phyloP scores from a whole-genome alignment of 139 green algal genomes.

The Coelastrella sp. region DNA sequence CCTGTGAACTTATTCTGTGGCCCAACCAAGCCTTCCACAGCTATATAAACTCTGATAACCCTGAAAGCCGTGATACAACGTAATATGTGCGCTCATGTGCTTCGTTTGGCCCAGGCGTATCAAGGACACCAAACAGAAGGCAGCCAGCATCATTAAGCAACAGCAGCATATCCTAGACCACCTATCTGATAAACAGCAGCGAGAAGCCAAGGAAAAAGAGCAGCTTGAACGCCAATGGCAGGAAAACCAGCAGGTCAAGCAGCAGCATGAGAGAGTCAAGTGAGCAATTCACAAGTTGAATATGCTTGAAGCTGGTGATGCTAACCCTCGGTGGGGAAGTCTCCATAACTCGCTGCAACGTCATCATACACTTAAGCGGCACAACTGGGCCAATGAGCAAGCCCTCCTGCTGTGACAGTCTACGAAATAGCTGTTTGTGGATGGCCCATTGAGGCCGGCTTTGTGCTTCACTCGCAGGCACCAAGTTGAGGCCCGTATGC shows the following conservation, averaged over 20 bases:
- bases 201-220: constrained; percentile 53
- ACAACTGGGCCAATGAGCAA: no score
- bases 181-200: constrained; percentile 64
- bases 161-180: constrained; percentile 67
- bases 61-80: background rate
- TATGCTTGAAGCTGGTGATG: no score
- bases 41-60: no score
- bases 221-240: constrained; percentile 65
- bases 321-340: no score
- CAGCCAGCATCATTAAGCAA: constrained; percentile 25
- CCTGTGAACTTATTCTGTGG: background rate
- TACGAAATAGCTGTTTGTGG: background rate
- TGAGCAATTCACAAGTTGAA: background rate
- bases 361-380: no score
- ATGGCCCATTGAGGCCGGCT: background rate
- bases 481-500: constrained; percentile 13
- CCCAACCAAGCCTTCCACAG: no score
- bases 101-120: constrained; percentile 63
- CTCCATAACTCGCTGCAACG: no score
- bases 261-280: constrained; percentile 62
- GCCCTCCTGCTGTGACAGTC: no score
- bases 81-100: background rate
- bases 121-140: constrained; percentile 71
- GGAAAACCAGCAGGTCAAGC: constrained; percentile 64
- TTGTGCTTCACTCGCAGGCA: constrained; percentile 20